Evolutionary conservation across 257 asterid species (phyloP), one percentile per base, ranked within the genome.

Genomic region (Cinchona pubescens): DNA sequence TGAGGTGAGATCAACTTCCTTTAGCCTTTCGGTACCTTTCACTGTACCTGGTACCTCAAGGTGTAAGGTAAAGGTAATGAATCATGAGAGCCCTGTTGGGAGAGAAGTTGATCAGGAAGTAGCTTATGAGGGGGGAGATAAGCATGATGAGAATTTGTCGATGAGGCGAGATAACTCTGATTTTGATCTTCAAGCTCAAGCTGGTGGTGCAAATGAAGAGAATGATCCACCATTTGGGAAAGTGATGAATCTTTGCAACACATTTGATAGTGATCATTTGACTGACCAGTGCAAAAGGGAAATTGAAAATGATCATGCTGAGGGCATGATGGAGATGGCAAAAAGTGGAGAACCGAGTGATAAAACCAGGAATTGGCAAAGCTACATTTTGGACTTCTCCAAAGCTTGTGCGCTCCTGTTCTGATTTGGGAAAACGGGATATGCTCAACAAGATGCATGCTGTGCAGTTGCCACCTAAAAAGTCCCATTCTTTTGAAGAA

Each of bases 111-210:
- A 67, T n/a, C n/a, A n/a, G 64, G 91, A 88, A 79, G 87, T 74
- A 45, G 82, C 86, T 38, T 89, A 87, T 25, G 91, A 86, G 78
- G 97, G 85, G 21, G 96, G 83, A 58, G 92, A 86, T 62, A 91
- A 87, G 74, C 86, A 84, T 10, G 96, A 90, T n/a, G 89, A 77
- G 42, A 73, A 53, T 63, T 59, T 76, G 51, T 79, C 88, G 0
- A 67, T 78, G 72, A 84, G 85, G 60, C 82, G 88, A 77, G 87
- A 86, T 15, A 64, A 80, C 53, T 84, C 87, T 30, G 90, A 85
- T 70, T 85, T 85, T 45, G 77, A 89, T 75, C 78, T 86, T 74
- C 86, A 84, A 80, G 75, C 79, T 42, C 79, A 29, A 48, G 27
- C 53, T 61, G 70, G 51, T 27, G 74, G 67, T 76, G 61, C 67